A percentile compares a stretch with the other conserved stretches of the same genome.
These are phyloP conservation scores for Aspergillus luchuensis DNA, from an alignment of 2,329 filamentous ascomycete genomes.

Conservation along the genomic window DNA sequence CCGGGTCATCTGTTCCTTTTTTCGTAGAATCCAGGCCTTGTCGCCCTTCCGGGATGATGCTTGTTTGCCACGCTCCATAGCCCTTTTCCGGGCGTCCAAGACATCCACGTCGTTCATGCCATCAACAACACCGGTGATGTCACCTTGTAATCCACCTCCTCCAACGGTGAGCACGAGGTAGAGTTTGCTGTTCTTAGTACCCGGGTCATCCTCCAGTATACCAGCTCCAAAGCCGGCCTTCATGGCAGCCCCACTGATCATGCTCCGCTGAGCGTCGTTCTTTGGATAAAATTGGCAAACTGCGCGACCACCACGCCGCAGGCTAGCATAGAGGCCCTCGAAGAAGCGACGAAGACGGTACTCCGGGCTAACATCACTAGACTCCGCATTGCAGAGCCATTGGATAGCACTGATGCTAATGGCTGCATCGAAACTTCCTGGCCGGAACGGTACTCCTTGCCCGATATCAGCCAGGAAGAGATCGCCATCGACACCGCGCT, in stretches of 20 bases:
- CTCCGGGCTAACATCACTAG: constrained; percentile 76
- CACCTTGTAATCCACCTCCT: constrained; percentile 62
- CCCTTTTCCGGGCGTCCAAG: constrained; percentile 65
- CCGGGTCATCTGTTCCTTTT: constrained; percentile 88
- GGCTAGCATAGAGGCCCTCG: constrained; percentile 81
- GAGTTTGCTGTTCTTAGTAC: constrained; percentile 95
- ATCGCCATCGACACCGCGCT: constrained; percentile 89
- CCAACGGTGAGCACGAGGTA: constrained; percentile 94
- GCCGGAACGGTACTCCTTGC: constrained; percentile 89
- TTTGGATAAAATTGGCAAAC: constrained; percentile 99
- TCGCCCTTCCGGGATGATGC: constrained; percentile 49
- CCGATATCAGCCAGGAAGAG: constrained; percentile 93
- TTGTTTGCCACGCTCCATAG: constrained; percentile 44
- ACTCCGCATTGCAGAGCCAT: constrained; percentile 97
- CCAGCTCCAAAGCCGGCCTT: constrained; percentile 94
- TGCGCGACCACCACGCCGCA: constrained; percentile 81
- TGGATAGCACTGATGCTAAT: constrained; percentile 96
- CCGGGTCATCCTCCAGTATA: constrained; percentile 90
- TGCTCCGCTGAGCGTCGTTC: constrained; percentile 84
- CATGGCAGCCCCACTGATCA: constrained; percentile 89
- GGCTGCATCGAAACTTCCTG: constrained; percentile 90
- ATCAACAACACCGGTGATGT: constrained; percentile 87
- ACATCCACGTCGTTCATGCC: constrained; percentile 89
- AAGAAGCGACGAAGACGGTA: constrained; percentile 84
- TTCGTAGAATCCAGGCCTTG: constrained; percentile 56